Conservation (phyloP, 768 basidiomycete species). For the Brasilioporus rufonigricans region DNA sequence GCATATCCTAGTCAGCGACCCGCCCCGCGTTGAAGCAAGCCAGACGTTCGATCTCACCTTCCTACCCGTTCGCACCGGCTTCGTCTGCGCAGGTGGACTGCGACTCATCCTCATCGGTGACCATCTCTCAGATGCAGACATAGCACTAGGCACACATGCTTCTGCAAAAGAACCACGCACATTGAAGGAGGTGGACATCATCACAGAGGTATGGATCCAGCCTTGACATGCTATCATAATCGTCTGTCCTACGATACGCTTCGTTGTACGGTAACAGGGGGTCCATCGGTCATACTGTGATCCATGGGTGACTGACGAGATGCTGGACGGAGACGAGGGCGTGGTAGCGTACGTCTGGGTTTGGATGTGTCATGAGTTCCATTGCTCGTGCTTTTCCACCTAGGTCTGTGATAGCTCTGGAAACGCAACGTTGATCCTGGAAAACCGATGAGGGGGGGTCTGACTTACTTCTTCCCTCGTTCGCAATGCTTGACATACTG, state of each 20-base stretch:
- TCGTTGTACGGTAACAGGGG: not conserved
- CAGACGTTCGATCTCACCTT: constrained; percentile 67
- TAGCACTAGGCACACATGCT: constrained; percentile 19
- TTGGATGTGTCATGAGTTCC: constrained; percentile 89
- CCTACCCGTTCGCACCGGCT: constrained; percentile 56
- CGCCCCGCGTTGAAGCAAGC: constrained; percentile 36
- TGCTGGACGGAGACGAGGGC: constrained; percentile 89
- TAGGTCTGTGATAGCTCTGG: constrained; percentile 75
- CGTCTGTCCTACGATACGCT: constrained; percentile 10
- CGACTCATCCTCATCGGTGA: constrained; percentile 67
- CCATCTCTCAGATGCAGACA: constrained; percentile 39
- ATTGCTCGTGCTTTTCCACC: constrained; percentile 85
- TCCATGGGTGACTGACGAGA: constrained; percentile 89
- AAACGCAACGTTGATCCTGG: not conserved
- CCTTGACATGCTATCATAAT: constrained; percentile 22
- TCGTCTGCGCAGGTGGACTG: constrained; percentile 64
- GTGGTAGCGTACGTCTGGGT: constrained; percentile 89
- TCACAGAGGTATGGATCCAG: constrained; percentile 70
- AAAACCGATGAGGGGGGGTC: not conserved
- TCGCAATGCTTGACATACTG: constrained; percentile 93
- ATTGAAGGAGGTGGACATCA: constrained; percentile 68
- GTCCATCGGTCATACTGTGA: constrained; percentile 34
- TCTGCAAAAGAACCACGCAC: constrained; percentile 40
- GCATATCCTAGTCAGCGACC: constrained; percentile 1
- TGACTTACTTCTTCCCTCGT: constrained; percentile 81